Conservation (phyloP, 2,329 filamentous ascomycete genomes). For the Fusarium sp. region DNA sequence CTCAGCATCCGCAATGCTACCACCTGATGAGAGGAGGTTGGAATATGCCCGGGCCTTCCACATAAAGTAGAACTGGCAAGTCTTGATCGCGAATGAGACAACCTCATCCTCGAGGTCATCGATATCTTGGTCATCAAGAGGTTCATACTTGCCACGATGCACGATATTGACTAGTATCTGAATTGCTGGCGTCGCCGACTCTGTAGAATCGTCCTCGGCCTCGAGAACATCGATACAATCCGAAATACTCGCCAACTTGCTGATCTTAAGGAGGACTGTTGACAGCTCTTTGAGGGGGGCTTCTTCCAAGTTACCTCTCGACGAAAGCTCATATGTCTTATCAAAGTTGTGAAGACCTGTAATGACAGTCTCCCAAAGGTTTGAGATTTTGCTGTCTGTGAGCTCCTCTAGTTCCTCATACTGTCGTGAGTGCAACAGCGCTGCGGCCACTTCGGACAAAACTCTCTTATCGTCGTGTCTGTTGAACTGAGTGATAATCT, state of each 20-base stretch:
- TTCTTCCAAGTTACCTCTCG: conserved; percentile 76
- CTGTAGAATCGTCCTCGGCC: conserved; percentile 62
- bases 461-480: conserved; percentile 91
- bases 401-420: conserved; percentile 91
- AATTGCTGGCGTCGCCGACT: conserved; percentile 67
- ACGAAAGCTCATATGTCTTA: conserved; percentile 77
- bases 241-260: conserved; percentile 82
- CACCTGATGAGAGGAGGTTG: conserved; percentile 67
- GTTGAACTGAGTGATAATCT: conserved; percentile 93
- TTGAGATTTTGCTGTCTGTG: conserved; percentile 82
- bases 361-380: conserved; percentile 87
- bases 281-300: conserved; percentile 77
- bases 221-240: conserved; percentile 85
- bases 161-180: conserved; percentile 80
- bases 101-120: conserved; percentile 85
- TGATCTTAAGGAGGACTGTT: conserved; percentile 81
- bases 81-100: conserved; percentile 80
- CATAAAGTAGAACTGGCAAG: conserved; percentile 90
- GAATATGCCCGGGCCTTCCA: conserved; percentile 82
- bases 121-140: conserved; percentile 77
- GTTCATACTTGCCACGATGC: conserved; percentile 77
- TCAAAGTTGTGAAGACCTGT: conserved; percentile 79
- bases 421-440: conserved; percentile 85
- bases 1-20: conserved; percentile 67
- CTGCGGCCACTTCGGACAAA: conserved; percentile 83